These are phyloP conservation scores for Tillandsia leiboldiana DNA, from an alignment of 176 grass and related monocot species.

Conservation along the genomic window DNA sequence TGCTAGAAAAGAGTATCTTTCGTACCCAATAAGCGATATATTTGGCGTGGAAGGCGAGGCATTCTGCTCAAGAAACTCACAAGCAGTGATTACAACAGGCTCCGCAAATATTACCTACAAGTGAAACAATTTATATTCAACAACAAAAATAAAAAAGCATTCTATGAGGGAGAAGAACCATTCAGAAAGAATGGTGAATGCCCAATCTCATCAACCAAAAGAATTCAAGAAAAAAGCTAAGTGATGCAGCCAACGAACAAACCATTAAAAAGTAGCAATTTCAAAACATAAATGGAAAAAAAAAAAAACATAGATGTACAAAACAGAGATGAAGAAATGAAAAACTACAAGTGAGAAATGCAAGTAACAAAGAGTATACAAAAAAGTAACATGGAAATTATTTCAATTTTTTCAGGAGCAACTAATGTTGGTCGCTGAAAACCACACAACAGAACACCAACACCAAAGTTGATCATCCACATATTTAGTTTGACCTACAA, in stretches of 20 bases:
- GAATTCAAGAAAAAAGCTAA: neutral
- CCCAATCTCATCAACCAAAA: neutral
- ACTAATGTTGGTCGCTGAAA: neutral
- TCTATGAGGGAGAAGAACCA: constrained; percentile 21
- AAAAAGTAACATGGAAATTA: neutral
- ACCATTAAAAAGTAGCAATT: too few species aligned
- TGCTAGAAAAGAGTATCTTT: constrained; percentile 8
- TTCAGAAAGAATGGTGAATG: neutral
- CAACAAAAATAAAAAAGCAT: constrained; percentile 15
- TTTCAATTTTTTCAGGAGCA: neutral
- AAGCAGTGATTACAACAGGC: constrained; percentile 90
- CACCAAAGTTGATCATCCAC: too few species aligned
- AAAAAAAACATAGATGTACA: too few species aligned
- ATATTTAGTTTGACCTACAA: too few species aligned
- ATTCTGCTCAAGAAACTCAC: constrained; percentile 97
- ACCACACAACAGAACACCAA: too few species aligned
- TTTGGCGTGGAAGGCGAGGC: constrained; percentile 73
- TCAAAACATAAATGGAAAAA: too few species aligned
- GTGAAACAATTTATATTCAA: neutral
- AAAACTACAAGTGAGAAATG: too few species aligned
- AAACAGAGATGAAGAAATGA: too few species aligned
- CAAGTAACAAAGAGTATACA: too few species aligned
- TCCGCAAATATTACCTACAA: constrained; percentile 87
- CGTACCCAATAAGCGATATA: constrained; percentile 76
- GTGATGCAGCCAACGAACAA: neutral